These are phyloP conservation scores for Pseudonitzschia multiseries DNA, from an alignment of 108 stramenopile genomes.

Conservation along the genomic window DNA sequence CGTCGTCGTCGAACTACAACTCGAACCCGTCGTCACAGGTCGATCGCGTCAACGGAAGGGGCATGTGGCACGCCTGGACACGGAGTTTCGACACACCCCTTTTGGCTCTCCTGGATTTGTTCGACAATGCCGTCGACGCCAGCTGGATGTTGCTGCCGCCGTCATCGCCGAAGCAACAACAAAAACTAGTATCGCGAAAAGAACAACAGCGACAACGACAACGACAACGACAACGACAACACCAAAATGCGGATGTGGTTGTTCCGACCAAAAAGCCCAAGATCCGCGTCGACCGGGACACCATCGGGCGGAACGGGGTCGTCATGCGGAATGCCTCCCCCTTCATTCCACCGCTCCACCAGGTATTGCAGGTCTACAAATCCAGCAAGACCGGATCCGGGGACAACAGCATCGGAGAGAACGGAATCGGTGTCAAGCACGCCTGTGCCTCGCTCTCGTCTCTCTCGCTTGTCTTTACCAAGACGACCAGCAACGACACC, in stretches of 20 bases:
- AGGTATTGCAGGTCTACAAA: conserved; percentile 59
- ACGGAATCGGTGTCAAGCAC: conserved; percentile 78
- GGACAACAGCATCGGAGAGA: conserved; percentile 65
- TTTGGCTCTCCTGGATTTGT: conserved; percentile 60
- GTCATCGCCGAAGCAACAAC: too few relatives aligned
- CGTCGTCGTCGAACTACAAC: background rate
- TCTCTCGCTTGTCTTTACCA: conserved; percentile 48
- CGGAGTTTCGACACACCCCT: conserved; percentile 57
- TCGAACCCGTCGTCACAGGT: background rate
- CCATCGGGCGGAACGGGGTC: conserved; percentile 38
- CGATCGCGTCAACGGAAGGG: conserved; percentile 38
- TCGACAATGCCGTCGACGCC: conserved; percentile 79
- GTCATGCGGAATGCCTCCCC: conserved; percentile 50
- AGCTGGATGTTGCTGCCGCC: conserved; percentile 31
- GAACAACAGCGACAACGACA: conserved; percentile 7
- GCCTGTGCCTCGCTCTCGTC: conserved; percentile 59
- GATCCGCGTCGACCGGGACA: conserved; percentile 24
- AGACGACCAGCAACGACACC: conserved; percentile 5
- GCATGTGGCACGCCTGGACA: conserved; percentile 67
- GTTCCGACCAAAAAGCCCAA: too few relatives aligned
- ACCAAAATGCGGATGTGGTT: too few relatives aligned
- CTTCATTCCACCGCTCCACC: conserved; percentile 43
- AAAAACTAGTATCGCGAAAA: too few relatives aligned
- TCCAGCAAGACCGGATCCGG: conserved; percentile 40
- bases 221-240: background rate